phyloP scores from a whole-genome alignment of 2,329 filamentous ascomycete genomes.

The Colletotrichum orchidophilum region DNA sequence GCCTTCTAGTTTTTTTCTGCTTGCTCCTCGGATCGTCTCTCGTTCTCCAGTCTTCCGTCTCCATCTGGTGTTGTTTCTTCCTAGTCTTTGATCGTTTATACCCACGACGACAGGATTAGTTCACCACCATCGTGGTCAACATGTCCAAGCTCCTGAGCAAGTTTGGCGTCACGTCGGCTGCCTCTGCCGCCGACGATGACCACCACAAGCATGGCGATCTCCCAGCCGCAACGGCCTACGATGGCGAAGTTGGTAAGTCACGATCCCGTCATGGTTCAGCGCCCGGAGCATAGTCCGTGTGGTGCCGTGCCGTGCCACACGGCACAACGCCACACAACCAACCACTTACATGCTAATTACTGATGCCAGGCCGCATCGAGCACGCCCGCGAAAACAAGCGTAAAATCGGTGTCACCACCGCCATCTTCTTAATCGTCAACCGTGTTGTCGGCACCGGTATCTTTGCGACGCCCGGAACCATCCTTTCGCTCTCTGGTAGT shows the following conservation, averaged over 20 bases:
- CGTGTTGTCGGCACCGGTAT: conserved; percentile 74
- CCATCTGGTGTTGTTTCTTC: background rate
- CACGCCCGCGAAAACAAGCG: conserved; percentile 58
- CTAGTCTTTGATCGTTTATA: background rate
- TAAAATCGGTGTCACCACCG: conserved; percentile 64
- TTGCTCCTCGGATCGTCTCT: background rate
- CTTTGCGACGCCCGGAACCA: conserved; percentile 69
- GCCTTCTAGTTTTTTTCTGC: background rate
- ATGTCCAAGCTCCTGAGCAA: conserved; percentile 26
- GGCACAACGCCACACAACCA: too few relatives aligned
- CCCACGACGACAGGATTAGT: background rate
- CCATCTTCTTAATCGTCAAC: conserved; percentile 70
- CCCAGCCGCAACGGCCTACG: conserved; percentile 10
- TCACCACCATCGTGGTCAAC: background rate
- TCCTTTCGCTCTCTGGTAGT: conserved; percentile 65
- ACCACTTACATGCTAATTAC: background rate
- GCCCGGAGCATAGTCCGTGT: background rate
- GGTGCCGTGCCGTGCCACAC: background rate
- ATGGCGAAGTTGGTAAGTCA: conserved; percentile 34
- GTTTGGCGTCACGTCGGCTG: conserved; percentile 13
- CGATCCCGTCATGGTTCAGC: too few relatives aligned
- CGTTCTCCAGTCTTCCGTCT: background rate
- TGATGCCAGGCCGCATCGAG: conserved; percentile 42
- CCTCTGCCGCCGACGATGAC: background rate
- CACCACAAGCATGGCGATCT: conserved; percentile 16